These are phyloP conservation scores for Cicer judaicum DNA, from an alignment of 306 rosid genomes.

Conservation along the genomic window DNA sequence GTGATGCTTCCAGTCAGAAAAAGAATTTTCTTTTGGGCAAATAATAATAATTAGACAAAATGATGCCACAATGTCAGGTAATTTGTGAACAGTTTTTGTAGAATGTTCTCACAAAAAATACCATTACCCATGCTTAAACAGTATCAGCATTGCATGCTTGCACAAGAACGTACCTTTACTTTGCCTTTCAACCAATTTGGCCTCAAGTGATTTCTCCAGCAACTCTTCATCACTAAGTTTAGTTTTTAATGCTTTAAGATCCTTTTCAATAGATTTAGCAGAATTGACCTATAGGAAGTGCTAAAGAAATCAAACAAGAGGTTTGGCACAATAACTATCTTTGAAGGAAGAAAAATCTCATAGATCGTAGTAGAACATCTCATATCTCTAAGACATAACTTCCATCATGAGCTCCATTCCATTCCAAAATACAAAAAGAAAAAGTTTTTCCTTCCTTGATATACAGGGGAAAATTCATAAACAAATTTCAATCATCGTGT, in stretches of 20 bases:
- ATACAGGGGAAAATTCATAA: constrained; percentile 14
- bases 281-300: constrained; percentile 67
- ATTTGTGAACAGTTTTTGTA: constrained; percentile 8
- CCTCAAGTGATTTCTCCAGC: constrained; percentile 79
- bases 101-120: constrained; percentile 16
- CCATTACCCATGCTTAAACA: constrained; percentile 6
- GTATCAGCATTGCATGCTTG: constrained; percentile 30
- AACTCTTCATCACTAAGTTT: constrained; percentile 76
- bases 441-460: not conserved
- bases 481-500: not conserved
- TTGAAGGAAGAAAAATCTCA: constrained; percentile 30
- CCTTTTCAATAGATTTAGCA: constrained; percentile 76
- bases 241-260: constrained; percentile 65
- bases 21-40: not conserved
- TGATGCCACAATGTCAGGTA: not conserved
- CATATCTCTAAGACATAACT: constrained; percentile 30
- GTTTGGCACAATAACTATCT: constrained; percentile 26
- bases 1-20: constrained; percentile 17
- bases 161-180: constrained; percentile 64
- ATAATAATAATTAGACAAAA: constrained; percentile 11
- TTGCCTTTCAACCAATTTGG: constrained; percentile 67
- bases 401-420: constrained; percentile 10
- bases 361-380: not conserved
- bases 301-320: constrained; percentile 33
- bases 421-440: not conserved